Conservation (phyloP, 1,139 yeast species). For the Pneumocystis canis region DNA sequence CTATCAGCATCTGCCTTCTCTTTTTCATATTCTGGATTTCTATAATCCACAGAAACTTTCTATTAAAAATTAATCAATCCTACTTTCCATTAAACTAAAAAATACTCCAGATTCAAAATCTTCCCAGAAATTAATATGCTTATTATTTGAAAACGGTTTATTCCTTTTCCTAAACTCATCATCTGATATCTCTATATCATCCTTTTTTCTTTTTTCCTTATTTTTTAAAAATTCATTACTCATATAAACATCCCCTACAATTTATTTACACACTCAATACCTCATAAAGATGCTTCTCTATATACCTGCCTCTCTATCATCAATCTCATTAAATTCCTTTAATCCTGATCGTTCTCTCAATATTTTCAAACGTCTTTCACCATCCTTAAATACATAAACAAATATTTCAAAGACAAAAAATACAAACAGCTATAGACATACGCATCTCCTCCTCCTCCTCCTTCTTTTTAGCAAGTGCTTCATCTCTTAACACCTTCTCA, state of each 20-base stretch:
- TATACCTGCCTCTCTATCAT: not conserved
- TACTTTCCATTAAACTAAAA: not conserved
- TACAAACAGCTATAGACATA: constrained; percentile 4
- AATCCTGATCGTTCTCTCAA: not conserved
- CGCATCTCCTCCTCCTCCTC: constrained; percentile 12
- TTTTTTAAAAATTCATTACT: not conserved
- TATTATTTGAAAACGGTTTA: not conserved
- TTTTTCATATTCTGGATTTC: not conserved
- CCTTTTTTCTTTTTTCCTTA: not conserved
- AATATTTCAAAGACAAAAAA: not conserved
- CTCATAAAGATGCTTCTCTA: no score
- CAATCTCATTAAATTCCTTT: not conserved
- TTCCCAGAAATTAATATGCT: constrained; percentile 2
- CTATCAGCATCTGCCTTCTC: not conserved
- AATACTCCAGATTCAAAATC: constrained; percentile 1
- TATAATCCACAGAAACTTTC: not conserved
- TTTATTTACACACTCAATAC: not conserved
- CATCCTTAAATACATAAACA: not conserved
- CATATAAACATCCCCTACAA: not conserved
- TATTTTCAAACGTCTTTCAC: not conserved
- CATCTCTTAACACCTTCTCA: constrained; percentile 23
- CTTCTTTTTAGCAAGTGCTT: constrained; percentile 17
- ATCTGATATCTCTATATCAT: not conserved
- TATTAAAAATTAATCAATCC: not conserved
- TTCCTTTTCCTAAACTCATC: not conserved